A percentile compares a stretch with the other conserved stretches of the same genome.
Evolutionary conservation across 441 rosid genomes (phyloP).

Genomic region (Euphorbia corollata): DNA sequence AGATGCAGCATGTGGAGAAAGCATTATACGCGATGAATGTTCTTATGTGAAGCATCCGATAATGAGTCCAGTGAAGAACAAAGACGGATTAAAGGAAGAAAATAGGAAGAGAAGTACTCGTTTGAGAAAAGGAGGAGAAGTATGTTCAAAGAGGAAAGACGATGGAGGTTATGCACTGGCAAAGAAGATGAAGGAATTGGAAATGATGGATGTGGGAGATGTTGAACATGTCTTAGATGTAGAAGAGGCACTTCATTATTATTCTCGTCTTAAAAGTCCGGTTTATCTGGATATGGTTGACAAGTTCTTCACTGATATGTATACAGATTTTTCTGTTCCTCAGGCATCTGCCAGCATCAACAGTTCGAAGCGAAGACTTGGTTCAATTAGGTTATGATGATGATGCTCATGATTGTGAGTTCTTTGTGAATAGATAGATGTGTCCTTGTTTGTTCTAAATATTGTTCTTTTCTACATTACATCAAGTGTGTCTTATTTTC

Average conservation of each 20-base stretch:
- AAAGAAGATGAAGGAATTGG: constrained; percentile 64
- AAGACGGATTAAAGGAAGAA: constrained; percentile 27
- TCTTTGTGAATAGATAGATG: constrained; percentile 19
- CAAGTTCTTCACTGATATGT: constrained; percentile 62
- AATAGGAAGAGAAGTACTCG: constrained; percentile 28
- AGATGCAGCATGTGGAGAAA: constrained; percentile 23
- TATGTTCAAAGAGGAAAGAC: constrained; percentile 18
- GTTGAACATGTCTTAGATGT: constrained; percentile 75
- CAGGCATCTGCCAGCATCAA: constrained; percentile 32
- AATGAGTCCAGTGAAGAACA: constrained; percentile 20
- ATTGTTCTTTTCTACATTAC: constrained; percentile 11
- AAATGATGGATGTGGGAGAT: constrained; percentile 58
- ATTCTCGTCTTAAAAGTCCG: constrained; percentile 72
- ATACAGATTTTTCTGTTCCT: constrained; percentile 52
- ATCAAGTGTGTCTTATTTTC: constrained; percentile 15
- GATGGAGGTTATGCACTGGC: constrained; percentile 38
- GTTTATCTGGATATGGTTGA: constrained; percentile 73
- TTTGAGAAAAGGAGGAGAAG: constrained; percentile 22
- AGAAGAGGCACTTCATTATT: constrained; percentile 89
- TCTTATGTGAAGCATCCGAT: constrained; percentile 10
- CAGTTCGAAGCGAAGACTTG: constrained; percentile 33
- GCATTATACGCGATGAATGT: constrained; percentile 20
- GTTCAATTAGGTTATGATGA: constrained; percentile 39
- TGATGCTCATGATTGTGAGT: constrained; percentile 14
- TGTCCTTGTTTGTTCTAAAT: constrained; percentile 7